Base-by-base conservation (phyloP, 1,284 basidiomycete species). In the Leccinum subrobustum region DNA sequence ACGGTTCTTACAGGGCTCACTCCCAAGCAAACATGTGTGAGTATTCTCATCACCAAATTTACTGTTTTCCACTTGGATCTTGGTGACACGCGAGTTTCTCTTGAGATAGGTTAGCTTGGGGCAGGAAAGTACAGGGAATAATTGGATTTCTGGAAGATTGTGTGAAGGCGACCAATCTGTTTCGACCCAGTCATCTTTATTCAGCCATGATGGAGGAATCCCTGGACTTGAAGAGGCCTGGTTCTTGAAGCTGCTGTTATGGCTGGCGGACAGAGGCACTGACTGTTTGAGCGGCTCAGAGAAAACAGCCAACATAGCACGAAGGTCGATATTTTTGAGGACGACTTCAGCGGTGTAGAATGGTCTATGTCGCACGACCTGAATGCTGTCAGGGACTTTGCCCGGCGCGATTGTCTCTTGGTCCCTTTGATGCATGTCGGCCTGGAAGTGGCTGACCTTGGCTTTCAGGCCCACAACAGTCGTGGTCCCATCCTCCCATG, bases 311-410 rank as follows among this genome's bases (percentile, higher is more conserved):
- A 89, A 78, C 62, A 98, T 75, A 4, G 91, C 87, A 59, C 92
- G 90, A 51, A 98, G 77, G 61, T 95, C 89, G 42, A 96, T 77
- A 6, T 87, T 84, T 69, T 88, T 88, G 67, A 95, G 78, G 37
- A 93, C 85, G 6, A 96, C 84, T 75, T 98, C 95, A 35, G 91
- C 91, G n/a, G 93, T 91, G 70, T 95, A 95, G 77, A 98, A 95
- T 2, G 92, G 87, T 73, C 97, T 98, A 75, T 92, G 91, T 23
- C 85, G 81, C 16, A 85, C 76, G 2, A 81, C 79, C 72, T 89
- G 89, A 25, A 77, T 78, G 11, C 79, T 79, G 44, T 80, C 75
- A 6, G 81, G 79, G 58, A 78, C 68, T 56, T 77, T 74, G 5
- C 81, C 83, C 14, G 80, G 77, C 6, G 83, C 80, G 1, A 82